phyloP scores from a whole-genome alignment of 2,329 filamentous ascomycete genomes.

The Chrysoporthe deuterocubensis region DNA sequence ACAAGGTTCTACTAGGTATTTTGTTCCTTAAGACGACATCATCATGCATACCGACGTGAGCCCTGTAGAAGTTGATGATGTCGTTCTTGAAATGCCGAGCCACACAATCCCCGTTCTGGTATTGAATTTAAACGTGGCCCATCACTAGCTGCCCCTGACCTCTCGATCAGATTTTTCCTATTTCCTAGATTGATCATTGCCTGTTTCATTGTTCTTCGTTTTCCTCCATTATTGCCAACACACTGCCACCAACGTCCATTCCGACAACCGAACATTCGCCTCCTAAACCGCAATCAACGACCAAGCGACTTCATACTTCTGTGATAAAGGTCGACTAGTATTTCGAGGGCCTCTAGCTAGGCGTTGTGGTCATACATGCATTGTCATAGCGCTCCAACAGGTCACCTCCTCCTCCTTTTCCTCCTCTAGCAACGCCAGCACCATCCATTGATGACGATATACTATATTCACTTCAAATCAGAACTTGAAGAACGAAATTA shows the following conservation, averaged over 20 bases:
- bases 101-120: no score
- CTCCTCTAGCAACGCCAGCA: not conserved
- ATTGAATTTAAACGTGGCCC: no score
- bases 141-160: no score
- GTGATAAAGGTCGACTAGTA: not conserved
- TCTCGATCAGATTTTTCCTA: not conserved
- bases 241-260: not conserved
- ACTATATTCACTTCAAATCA: no score
- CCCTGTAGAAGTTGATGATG: no score
- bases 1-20: no score
- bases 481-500: no score
- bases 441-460: no score
- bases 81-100: no score
- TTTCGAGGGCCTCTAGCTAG: not conserved
- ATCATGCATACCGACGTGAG: no score
- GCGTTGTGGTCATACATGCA: not conserved
- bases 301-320: no score
- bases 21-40: no score
- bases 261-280: not conserved
- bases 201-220: not conserved
- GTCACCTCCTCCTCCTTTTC: not conserved
- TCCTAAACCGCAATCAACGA: not conserved
- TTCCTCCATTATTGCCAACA: not conserved
- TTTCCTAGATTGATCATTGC: not conserved
- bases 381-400: not conserved